Base-by-base conservation (phyloP, 352 stramenopile genomes). In the Phytophthora fragariae region DNA sequence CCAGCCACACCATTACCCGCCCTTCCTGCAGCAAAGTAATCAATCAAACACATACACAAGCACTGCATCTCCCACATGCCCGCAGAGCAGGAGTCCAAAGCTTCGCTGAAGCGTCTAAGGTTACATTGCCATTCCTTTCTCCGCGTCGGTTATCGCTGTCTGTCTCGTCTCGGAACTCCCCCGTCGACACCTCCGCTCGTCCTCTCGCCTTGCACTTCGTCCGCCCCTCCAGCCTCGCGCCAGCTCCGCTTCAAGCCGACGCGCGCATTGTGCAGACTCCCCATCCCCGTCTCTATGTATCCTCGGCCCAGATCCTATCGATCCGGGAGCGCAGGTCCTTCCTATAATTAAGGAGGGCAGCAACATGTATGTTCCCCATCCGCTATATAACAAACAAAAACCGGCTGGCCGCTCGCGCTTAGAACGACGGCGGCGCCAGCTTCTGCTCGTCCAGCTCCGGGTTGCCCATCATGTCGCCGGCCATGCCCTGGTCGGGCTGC, bases 351-450 rank as follows among this genome's bases (percentile, higher is more conserved):
- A 82, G 72, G 71, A 82, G 75, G 75, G 66, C 71, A 72, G 70
- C 71, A 79, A 72, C 70, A 73, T 64, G 62, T 60, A 50, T 62
- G 56, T 78, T n/a, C 59, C 52, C 66, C 44, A 61, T 56, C 35
- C 46, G 41, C 66, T 74, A 68, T 76, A 66, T 61, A 75, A 72
- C 65, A 76, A 76, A 46, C 37, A 46, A 46, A 46, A 46, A 12
- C 37, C 37, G 37, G 37, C 37, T 12, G 12, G 4, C n/a, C 37
- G 37, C 37, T 46, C 37, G 12, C 37, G 19, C 54, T 80, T 94
- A 94, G 77, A 94, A 94, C 60, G 87, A 92, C 65, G 90, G 90
- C 61, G 90, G 90, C 65, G 90, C 90, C 69, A 96, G 87, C 77
- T 94, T 93, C 74, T 92, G 86, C 63, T 96, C 90, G 76, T 94